Percentiles rank a stretch among this genome's conserved stretches.
These are phyloP conservation scores for Nicotiana sylvestris DNA, from an alignment of 257 asterid genomes.

Conservation along the genomic window DNA sequence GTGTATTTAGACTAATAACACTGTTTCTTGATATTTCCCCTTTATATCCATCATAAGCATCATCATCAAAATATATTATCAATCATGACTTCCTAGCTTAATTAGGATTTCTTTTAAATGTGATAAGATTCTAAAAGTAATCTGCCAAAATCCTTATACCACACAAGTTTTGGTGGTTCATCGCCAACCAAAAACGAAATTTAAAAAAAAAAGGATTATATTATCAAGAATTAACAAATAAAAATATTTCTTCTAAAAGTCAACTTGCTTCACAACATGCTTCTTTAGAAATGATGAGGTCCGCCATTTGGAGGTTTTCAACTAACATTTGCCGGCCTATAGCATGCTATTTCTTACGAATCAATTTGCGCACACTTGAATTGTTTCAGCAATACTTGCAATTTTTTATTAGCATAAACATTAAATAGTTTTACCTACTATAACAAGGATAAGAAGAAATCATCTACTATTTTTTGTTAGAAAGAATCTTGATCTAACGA, in stretches of 20 bases:
- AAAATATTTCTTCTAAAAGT: not conserved
- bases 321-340: not conserved
- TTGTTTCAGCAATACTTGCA: not conserved
- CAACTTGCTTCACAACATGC: not conserved
- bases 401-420: not conserved
- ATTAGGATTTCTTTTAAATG: not conserved
- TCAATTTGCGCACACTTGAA: not conserved
- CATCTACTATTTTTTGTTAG: not conserved
- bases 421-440: not conserved
- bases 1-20: not conserved
- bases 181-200: not conserved
- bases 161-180: not conserved
- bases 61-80: not conserved
- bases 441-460: not conserved
- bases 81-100: not conserved
- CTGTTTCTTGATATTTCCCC: not conserved
- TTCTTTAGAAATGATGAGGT: slow-evolving; percentile 2
- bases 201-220: not conserved
- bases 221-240: not conserved
- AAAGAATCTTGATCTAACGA: not conserved
- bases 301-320: slow-evolving; percentile 5
- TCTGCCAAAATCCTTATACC: not conserved
- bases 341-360: not conserved
- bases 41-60: not conserved
- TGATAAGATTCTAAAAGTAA: not conserved